Evolutionary conservation across 2,329 filamentous ascomycete genomes (phyloP), one percentile per base, ranked within the genome.

Genomic region (Knufia petricola): DNA sequence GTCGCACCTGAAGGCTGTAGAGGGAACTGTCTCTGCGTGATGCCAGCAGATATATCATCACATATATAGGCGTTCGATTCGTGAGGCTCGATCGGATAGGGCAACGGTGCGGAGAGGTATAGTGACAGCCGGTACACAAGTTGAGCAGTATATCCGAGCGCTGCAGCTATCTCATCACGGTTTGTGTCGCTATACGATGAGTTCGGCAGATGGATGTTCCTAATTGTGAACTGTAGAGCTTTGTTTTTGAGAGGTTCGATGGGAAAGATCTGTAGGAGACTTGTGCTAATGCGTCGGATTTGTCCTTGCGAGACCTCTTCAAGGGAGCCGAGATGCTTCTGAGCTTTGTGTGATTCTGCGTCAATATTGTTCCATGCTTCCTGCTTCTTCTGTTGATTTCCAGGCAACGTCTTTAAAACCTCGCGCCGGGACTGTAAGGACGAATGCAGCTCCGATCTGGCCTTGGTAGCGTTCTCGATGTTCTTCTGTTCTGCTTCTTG

Each of bases 261-360:
- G 3, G 84, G 81, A 61, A 89, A 95, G 49, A 95, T 85, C 21
- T 72, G 69, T 10, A 80, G 71, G 0, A 98, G 72, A 55, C 95
- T 88, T 56, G 92, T 82, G 63, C 87, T 89, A 48, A 96, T 86
- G 30, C 92, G 83, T 12, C 89, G 80, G 19, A 89, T 79, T 64
- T 96, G 92, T n/a, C 85, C 87, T 50, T 76, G 79, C n/a, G 87
- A 84, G 17, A 81, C 78, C 44, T 83, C 79, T 13, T 58, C 58
- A 36, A 73, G 72, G 13, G 50, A 45, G 13, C 54, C 43, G 3
- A 52, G 19, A 12, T 51, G 39, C 28, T 28, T 28, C 20, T 40
- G 44, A 13, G 40, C 15, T 17, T 39, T 38, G 9, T 38, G 23
- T 17, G 15, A 24, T 28, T 8, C 23, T 12, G 9, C 19, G 12